phyloP scores from a whole-genome alignment of 1,139 yeast species.

The Pneumocystis sp. region DNA sequence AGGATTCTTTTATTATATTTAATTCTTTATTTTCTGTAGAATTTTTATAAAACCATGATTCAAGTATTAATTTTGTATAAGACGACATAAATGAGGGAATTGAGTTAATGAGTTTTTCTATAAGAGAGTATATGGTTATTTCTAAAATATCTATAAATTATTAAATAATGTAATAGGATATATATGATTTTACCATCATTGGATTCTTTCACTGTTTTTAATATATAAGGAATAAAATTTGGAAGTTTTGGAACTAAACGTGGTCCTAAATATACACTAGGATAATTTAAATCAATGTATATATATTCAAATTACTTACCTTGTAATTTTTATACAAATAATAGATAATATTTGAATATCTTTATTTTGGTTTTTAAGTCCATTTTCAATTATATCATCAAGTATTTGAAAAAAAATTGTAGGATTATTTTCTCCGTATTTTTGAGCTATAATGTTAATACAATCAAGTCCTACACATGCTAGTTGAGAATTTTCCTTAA shows the following conservation, averaged over 20 bases:
- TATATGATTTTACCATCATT: not conserved
- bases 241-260: slow-evolving; percentile 76
- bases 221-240: slow-evolving; percentile 61
- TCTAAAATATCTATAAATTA: slow-evolving; percentile 18
- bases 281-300: not conserved
- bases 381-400: slow-evolving; percentile 36
- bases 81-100: slow-evolving; percentile 77
- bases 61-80: slow-evolving; percentile 45
- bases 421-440: slow-evolving; percentile 43
- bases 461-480: slow-evolving; percentile 38
- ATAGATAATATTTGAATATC: slow-evolving; percentile 66
- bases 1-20: not conserved
- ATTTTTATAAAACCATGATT: slow-evolving; percentile 1
- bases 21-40: slow-evolving; percentile 3
- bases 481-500: not conserved
- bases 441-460: slow-evolving; percentile 44
- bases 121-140: slow-evolving; percentile 47
- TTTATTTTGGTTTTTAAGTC: slow-evolving; percentile 33
- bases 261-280: slow-evolving; percentile 58
- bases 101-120: slow-evolving; percentile 63
- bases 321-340: slow-evolving; percentile 53
- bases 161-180: slow-evolving; percentile 30
- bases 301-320: not conserved
- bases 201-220: slow-evolving; percentile 28
- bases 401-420: slow-evolving; percentile 36